Base-by-base conservation (phyloP, 1,284 basidiomycete species). In the Sphagnurus paluster region DNA sequence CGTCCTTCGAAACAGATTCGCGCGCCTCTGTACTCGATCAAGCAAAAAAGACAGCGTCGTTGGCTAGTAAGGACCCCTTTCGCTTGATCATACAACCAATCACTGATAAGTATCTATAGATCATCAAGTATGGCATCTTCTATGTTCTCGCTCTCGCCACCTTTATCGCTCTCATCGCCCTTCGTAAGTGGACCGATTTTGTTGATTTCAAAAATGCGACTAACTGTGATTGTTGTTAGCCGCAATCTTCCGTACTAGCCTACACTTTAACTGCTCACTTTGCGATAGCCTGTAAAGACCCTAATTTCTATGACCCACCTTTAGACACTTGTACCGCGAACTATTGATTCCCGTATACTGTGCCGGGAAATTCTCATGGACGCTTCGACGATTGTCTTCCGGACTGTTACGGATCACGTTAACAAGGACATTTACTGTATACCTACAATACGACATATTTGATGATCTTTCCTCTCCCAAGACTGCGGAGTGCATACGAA, bases 1-100 rank as follows among this genome's bases (percentile, higher is more conserved):
- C 83, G 87, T 23, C 87, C 88, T 20, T 89, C 89, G 46, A 90
- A 91, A 62, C 91, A 96, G 70, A 96, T 97, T 60, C 89, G 92
- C 51, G 87, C 93, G 2, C 96, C 96, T 4, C 77, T 99, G 60
- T 99, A 93, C 69, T 90, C 89, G 42, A 78, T 89, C 62, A 91
- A 91, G 67, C 89, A 93, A 68, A 88, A 86, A 68, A 81, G 82
- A 61, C 88, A 91, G 65, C 82, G 93, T 50, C 80, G 90, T 49
- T 87, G 87, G 77, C 94, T 94, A 59, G 90, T 94, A 56, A 65
- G 81, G 71, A 16, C 13, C 39, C 38, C n/a, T 32, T 49, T n/a
- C 23, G 32, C 41, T 37, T 49, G 36, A 19, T 11, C 39, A 20
- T 23, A 30, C 14, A 10, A 5, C 41, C 42, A 24, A 14, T 20